Percentiles rank a stretch among this genome's conserved stretches.
Evolutionary conservation across 495 filamentous ascomycete genomes (phyloP).

Genomic region (Parathielavia appendiculata): DNA sequence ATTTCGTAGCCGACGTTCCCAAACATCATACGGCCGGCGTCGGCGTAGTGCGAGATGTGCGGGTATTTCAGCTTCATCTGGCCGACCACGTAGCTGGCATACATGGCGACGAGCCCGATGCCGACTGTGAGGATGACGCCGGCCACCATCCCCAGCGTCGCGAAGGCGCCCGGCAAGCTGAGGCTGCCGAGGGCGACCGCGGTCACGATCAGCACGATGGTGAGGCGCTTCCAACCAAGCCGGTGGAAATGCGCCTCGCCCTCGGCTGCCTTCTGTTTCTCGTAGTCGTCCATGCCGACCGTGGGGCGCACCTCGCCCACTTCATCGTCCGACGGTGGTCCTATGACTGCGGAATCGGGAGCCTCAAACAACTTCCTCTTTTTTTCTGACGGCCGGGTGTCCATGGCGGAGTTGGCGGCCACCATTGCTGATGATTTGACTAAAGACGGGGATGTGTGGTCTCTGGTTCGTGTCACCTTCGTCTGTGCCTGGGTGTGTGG

Average conservation of each 20-base stretch:
- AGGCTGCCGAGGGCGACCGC: slow-evolving; percentile 69
- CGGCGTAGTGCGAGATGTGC: slow-evolving; percentile 65
- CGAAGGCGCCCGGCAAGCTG: slow-evolving; percentile 60
- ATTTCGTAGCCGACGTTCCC: slow-evolving; percentile 61
- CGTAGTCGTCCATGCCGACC: slow-evolving; percentile 33
- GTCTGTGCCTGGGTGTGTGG: slow-evolving; percentile 5
- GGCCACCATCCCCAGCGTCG: slow-evolving; percentile 56
- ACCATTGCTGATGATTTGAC: slow-evolving; percentile 1
- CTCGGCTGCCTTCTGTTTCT: slow-evolving; percentile 36
- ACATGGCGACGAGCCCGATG: slow-evolving; percentile 64
- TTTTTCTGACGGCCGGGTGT: background rate
- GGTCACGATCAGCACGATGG: slow-evolving; percentile 62
- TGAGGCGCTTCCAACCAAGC: slow-evolving; percentile 48
- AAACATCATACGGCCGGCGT: slow-evolving; percentile 62
- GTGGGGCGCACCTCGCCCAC: slow-evolving; percentile 19
- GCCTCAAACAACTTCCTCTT: background rate
- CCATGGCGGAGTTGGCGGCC: slow-evolving; percentile 7
- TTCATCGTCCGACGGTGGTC: slow-evolving; percentile 14
- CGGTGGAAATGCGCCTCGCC: slow-evolving; percentile 40
- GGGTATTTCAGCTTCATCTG: slow-evolving; percentile 72
- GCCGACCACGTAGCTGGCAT: slow-evolving; percentile 72
- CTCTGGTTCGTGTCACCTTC: background rate
- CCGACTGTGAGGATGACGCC: slow-evolving; percentile 53
- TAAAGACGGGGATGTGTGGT: background rate
- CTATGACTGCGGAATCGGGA: slow-evolving; percentile 2